Evolutionary conservation across 202 grass and related monocot species (phyloP), one percentile per base, ranked within the genome.

Genomic region (Miscanthus sacchariflorus): DNA sequence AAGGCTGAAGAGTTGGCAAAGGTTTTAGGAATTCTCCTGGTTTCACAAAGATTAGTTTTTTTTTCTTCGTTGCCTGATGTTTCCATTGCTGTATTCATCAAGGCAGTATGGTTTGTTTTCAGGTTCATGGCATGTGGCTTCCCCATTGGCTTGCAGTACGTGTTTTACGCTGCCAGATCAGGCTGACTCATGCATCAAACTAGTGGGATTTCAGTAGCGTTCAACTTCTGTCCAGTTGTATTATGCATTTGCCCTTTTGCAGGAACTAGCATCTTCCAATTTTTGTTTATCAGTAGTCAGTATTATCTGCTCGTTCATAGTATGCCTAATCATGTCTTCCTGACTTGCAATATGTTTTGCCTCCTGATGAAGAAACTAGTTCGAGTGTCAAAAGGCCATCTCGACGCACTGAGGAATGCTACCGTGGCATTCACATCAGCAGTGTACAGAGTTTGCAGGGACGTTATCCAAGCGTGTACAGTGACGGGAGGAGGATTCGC

Each of bases 61-160:
- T 76, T 35, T 35, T 6, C 14, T 76, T 33, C 18, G 14, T 23
- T 44, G 23, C 12, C 78, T 33, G 48, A 36, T 56, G 4, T 52
- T 68, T 52, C 3, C 4, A 24, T 33, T n/a, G 33, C 5, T 49
- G 33, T 63, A 23, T 42, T 73, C 12, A 14, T 38, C 4, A 23
- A 68, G 0, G 5, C 30, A 24, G 7, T 65, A 24, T 49, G 14
- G 15, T 38, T 83, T 65, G 23, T 89, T 74, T 72, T 91, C 75
- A 98, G 95, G 70, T 76, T 68, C 74, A 82, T 72, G 73, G 36
- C 42, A 88, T 80, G 81, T 93, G 93, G 92, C 74, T 97, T 73
- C 93, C 95, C n/a, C 63, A 84, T 71, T 95, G 91, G 95, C 25
- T 93, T 52, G 70, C 72, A 9, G 81, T 68, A 1, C 78, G 40